Percentiles rank a stretch among this genome's conserved stretches.
Conservation (phyloP, 129 eudicot species). For the Kitagawia praeruptora region DNA sequence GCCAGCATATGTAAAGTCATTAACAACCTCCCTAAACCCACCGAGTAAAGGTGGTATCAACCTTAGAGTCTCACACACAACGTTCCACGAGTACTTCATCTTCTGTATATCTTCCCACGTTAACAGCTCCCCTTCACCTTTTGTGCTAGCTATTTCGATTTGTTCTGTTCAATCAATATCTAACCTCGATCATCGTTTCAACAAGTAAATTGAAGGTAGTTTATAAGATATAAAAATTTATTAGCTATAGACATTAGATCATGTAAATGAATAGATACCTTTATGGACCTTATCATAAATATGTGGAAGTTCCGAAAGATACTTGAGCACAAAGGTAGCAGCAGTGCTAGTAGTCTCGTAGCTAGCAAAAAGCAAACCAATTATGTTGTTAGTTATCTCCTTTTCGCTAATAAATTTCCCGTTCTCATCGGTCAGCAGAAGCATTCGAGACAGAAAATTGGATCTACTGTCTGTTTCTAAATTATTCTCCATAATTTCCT, state of each 20-base stretch:
- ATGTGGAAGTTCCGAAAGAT: slow-evolving; percentile 36
- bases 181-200: background rate
- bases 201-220: background rate
- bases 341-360: slow-evolving; percentile 28
- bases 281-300: slow-evolving; percentile 24
- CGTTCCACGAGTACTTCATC: slow-evolving; percentile 9
- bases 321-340: slow-evolving; percentile 14
- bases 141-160: slow-evolving; percentile 1
- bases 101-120: slow-evolving; percentile 13
- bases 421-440: slow-evolving; percentile 16
- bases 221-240: background rate
- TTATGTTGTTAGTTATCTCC: slow-evolving; percentile 20
- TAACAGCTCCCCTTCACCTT: background rate
- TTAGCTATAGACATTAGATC: background rate
- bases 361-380: slow-evolving; percentile 24
- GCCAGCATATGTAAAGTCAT: slow-evolving; percentile 3
- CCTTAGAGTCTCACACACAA: background rate
- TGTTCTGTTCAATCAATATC: slow-evolving; percentile 5
- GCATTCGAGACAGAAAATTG: slow-evolving; percentile 19
- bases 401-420: slow-evolving; percentile 19
- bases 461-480: background rate
- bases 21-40: slow-evolving; percentile 4
- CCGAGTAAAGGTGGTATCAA: slow-evolving; percentile 4
- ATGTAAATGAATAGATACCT: slow-evolving; percentile 13
- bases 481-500: slow-evolving; percentile 15